Evolutionary conservation across 1,284 basidiomycete genomes (phyloP).

Genomic region (Malassezia globosa): DNA sequence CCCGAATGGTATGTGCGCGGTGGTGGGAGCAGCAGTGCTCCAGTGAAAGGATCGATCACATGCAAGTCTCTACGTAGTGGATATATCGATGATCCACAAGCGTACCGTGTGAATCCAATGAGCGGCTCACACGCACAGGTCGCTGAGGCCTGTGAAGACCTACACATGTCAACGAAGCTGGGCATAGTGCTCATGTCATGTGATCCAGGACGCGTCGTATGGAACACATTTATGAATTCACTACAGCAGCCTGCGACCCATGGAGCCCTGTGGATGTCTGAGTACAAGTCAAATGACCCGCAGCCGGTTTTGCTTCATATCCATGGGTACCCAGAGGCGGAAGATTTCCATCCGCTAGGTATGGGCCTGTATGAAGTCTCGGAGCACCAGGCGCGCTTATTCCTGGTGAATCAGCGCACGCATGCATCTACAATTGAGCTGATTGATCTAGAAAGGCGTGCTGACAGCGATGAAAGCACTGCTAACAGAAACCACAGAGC

Average conservation of each 20-base stretch:
- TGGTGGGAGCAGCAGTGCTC: background rate
- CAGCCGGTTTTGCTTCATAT: background rate
- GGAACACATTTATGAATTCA: slow-evolving; percentile 18
- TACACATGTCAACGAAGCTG: background rate
- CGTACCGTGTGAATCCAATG: background rate
- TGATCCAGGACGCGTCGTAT: slow-evolving; percentile 15
- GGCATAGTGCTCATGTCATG: slow-evolving; percentile 15
- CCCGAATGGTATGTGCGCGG: slow-evolving; percentile 4
- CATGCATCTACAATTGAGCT: slow-evolving; percentile 12
- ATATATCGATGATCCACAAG: slow-evolving; percentile 1
- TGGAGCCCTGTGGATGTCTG: slow-evolving; percentile 16
- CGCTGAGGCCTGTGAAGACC: slow-evolving; percentile 14
- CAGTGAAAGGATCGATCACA: background rate
- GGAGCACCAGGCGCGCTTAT: slow-evolving; percentile 5
- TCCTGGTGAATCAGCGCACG: slow-evolving; percentile 16
- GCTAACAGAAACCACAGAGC: too few relatives aligned
- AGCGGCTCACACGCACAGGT: slow-evolving; percentile 1
- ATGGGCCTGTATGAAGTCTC: background rate
- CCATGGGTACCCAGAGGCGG: slow-evolving; percentile 1
- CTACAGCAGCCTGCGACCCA: background rate
- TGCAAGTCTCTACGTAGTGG: slow-evolving; percentile 1
- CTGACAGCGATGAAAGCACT: too few relatives aligned
- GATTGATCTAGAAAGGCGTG: slow-evolving; percentile 6
- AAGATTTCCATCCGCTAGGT: slow-evolving; percentile 19
- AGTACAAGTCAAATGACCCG: background rate